Base-by-base conservation (phyloP, 129 eudicot species). In the Chrysanthemum lavandulifolium region DNA sequence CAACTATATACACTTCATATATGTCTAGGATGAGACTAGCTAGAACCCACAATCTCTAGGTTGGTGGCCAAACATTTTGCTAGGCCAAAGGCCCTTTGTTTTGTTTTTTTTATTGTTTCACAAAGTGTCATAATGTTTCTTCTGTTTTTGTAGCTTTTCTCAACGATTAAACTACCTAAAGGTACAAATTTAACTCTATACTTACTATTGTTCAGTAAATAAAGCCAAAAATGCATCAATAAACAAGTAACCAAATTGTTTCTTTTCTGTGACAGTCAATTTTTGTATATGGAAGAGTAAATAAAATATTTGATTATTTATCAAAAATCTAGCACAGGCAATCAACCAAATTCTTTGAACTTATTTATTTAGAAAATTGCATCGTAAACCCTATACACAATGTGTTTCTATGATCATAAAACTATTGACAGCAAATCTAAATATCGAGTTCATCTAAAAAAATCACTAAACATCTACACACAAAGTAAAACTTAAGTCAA, bases 301-400 rank as follows among this genome's bases (percentile, higher is more conserved):
- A 48, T 57, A 67, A 49, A 48, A 49, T 67, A 12, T 5, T 69
- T 70, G 76, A 47, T 13, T 19, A 58, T 19, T 19, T 40, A 25
- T 40, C 11, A 27, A 18, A 36, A 36, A 56, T 15, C 13, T 13
- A 23, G 31, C 40, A 13, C 47, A 11, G 13, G 5, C n/a, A 64
- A 23, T 65, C 11, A 6, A 8, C 55, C 40, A 64, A 15, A 61
- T 61, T 31, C 25, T 48, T 73, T 61, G 70, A 74, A 51, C 71
- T 74, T 74, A 64, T 74, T 74, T 40, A 52, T 47, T 49, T 6
- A n/a, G 70, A 16, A 53, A 36, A 74, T 65, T 63, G 72, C 15
- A 54, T 67, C 49, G 27, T 69, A 25, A 54, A 55, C 67, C 67
- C 43, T 78, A 64, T 77, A 61, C 73, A 71, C 33, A 52, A 61